A percentile compares a stretch with the other conserved stretches of the same genome.
Evolutionary conservation across 2,329 filamentous ascomycete species (phyloP).

Genomic region (Curvularia sp.): DNA sequence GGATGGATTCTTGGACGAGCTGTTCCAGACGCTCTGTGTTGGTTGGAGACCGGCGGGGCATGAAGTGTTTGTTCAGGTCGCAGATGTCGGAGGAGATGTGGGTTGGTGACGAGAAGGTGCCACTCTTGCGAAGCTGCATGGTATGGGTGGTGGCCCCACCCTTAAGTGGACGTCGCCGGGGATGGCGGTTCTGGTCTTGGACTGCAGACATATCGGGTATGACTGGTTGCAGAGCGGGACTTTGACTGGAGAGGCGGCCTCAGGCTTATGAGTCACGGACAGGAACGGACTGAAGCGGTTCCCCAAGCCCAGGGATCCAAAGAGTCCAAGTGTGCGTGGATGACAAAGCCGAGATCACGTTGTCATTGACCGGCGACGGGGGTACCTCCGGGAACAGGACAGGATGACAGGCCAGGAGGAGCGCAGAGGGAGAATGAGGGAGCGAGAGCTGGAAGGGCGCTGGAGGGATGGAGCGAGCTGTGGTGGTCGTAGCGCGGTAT

Average conservation of each 20-base stretch:
- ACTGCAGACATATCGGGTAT: conserved; percentile 49
- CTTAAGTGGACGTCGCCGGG: conserved; percentile 56
- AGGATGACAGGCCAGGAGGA: conserved; percentile 20
- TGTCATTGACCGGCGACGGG: conserved; percentile 33
- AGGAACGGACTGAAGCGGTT: conserved; percentile 19
- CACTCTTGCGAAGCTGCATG: conserved; percentile 57
- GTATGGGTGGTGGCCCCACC: conserved; percentile 47
- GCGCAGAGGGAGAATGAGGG: background rate
- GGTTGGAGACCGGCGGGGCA: conserved; percentile 58
- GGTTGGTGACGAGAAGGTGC: conserved; percentile 57
- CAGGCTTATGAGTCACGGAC: conserved; percentile 47
- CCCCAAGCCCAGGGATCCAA: conserved; percentile 31
- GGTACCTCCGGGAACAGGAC: conserved; percentile 13
- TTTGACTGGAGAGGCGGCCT: conserved; percentile 33
- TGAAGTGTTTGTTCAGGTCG: conserved; percentile 50
- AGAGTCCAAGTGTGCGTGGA: conserved; percentile 34
- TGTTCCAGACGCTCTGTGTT: conserved; percentile 58
- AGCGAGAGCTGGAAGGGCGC: conserved; percentile 39
- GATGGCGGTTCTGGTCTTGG: conserved; percentile 52
- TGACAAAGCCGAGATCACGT: conserved; percentile 34
- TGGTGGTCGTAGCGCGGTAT: conserved; percentile 29
- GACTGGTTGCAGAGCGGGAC: conserved; percentile 41
- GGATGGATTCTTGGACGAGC: conserved; percentile 55
- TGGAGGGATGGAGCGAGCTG: conserved; percentile 29
- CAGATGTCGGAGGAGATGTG: conserved; percentile 48